Evolutionary conservation across 257 asterid species (phyloP).

Genomic region (Nicotiana noctiflora): DNA sequence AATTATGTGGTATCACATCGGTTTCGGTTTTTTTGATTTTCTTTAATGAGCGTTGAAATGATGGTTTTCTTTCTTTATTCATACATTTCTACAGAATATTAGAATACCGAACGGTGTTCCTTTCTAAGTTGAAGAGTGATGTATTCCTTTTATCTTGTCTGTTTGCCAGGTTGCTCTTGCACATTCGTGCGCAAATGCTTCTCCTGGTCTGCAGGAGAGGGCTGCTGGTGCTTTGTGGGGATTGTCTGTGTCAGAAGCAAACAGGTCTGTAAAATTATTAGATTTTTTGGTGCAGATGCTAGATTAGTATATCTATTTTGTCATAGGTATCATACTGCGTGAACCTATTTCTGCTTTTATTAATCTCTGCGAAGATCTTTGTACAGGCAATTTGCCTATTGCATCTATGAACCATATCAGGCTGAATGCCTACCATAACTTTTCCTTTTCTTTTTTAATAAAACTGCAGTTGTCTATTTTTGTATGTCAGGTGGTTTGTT

Average conservation of each 20-base stretch:
- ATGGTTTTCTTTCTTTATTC: neutral
- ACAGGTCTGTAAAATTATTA: conserved; percentile 42
- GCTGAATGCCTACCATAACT: neutral
- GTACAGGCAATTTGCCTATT: neutral
- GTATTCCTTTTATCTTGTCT: neutral
- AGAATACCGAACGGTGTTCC: neutral
- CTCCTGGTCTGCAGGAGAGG: conserved; percentile 46
- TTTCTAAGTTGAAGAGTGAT: conserved; percentile 1
- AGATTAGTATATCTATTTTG: conserved; percentile 1
- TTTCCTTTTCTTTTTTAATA: neutral
- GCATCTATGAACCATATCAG: neutral
- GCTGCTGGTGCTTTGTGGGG: conserved; percentile 56
- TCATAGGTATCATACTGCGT: neutral
- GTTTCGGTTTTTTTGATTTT: neutral
- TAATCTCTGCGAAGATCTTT: neutral
- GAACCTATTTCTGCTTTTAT: neutral
- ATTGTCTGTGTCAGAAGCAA: conserved; percentile 55
- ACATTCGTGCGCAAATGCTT: conserved; percentile 38
- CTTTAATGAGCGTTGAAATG: neutral
- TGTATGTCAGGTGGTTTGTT: neutral
- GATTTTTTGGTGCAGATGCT: neutral
- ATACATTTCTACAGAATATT: neutral
- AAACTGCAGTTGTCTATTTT: neutral
- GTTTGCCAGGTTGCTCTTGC: conserved; percentile 38
- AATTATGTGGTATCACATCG: neutral